A percentile compares a stretch with the other conserved stretches of the same genome.
Evolutionary conservation across 768 basidiomycete species (phyloP).

Genomic region (Psilocybe sp.): DNA sequence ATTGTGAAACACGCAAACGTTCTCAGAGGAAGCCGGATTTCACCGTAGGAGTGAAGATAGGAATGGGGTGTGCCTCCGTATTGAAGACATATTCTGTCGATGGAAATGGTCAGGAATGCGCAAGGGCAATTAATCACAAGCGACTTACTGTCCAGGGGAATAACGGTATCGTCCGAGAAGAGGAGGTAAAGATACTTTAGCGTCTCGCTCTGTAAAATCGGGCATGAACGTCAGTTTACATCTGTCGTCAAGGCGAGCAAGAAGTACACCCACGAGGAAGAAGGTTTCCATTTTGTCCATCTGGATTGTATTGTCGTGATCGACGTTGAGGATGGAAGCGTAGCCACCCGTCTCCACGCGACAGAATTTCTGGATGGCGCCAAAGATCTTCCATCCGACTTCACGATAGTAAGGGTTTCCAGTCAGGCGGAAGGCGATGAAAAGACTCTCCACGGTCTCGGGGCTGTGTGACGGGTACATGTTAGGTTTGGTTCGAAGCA

Average conservation of each 20-base stretch:
- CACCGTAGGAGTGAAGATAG: too few relatives aligned
- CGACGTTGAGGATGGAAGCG: slow-evolving; percentile 82
- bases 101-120: not conserved
- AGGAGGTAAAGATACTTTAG: slow-evolving; percentile 90
- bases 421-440: slow-evolving; percentile 86
- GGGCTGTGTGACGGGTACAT: slow-evolving; percentile 44
- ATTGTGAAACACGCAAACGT: too few relatives aligned
- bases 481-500: not conserved
- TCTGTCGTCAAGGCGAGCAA: not conserved
- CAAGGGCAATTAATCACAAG: not conserved
- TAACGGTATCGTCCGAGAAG: slow-evolving; percentile 71
- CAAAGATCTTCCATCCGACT: slow-evolving; percentile 88
- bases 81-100: slow-evolving; percentile 81
- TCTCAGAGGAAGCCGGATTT: too few relatives aligned
- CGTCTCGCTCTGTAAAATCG: slow-evolving; percentile 68
- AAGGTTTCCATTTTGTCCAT: slow-evolving; percentile 98
- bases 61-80: slow-evolving; percentile 51
- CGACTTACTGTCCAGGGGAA: slow-evolving; percentile 73
- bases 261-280: slow-evolving; percentile 60
- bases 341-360: slow-evolving; percentile 79
- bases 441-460: slow-evolving; percentile 92
- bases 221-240: not conserved
- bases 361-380: slow-evolving; percentile 85
- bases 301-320: slow-evolving; percentile 58
- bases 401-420: slow-evolving; percentile 79